phyloP scores from a whole-genome alignment of 176 grass and related monocot species.

The Cymbopogon citratus region DNA sequence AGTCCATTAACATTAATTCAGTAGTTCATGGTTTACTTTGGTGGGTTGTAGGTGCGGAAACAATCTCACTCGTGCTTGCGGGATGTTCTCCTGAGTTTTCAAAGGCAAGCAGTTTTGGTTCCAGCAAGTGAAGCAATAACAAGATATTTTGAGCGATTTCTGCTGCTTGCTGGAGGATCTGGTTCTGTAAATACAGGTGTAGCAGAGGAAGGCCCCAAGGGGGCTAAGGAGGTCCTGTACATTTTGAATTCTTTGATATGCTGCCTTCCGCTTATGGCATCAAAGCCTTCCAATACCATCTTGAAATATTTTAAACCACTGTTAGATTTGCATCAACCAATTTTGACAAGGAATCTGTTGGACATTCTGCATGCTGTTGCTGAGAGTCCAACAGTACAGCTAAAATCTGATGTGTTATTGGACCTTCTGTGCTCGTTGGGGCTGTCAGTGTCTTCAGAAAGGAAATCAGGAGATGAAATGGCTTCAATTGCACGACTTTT shows the following conservation, averaged over 20 bases:
- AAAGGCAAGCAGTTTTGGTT: conserved; percentile 50
- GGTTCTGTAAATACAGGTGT: conserved; percentile 35
- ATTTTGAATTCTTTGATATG: conserved; percentile 71
- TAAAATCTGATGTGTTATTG: conserved; percentile 60
- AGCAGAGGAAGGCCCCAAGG: conserved; percentile 52
- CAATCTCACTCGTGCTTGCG: conserved; percentile 58
- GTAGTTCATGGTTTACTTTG: conserved; percentile 2
- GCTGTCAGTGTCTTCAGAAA: conserved; percentile 51
- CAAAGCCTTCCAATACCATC: conserved; percentile 63
- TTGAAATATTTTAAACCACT: conserved; percentile 68
- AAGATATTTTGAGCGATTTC: conserved; percentile 63
- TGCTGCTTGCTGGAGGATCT: conserved; percentile 86
- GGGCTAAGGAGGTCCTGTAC: conserved; percentile 66
- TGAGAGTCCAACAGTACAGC: conserved; percentile 49
- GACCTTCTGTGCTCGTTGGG: conserved; percentile 71
- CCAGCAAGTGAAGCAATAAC: conserved; percentile 62
- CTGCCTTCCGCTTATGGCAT: conserved; percentile 74
- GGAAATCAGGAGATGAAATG: conserved; percentile 73
- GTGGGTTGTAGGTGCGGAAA: conserved; percentile 66
- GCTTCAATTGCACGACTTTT: conserved; percentile 72
- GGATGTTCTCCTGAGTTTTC: conserved; percentile 70
- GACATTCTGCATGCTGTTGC: conserved; percentile 67
- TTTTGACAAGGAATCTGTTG: conserved; percentile 68
- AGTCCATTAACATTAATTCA: background rate
- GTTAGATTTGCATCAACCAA: conserved; percentile 57